Evolutionary conservation across 768 basidiomycete species (phyloP), one percentile per base, ranked within the genome.

Genomic region (Tulasnella sp.): DNA sequence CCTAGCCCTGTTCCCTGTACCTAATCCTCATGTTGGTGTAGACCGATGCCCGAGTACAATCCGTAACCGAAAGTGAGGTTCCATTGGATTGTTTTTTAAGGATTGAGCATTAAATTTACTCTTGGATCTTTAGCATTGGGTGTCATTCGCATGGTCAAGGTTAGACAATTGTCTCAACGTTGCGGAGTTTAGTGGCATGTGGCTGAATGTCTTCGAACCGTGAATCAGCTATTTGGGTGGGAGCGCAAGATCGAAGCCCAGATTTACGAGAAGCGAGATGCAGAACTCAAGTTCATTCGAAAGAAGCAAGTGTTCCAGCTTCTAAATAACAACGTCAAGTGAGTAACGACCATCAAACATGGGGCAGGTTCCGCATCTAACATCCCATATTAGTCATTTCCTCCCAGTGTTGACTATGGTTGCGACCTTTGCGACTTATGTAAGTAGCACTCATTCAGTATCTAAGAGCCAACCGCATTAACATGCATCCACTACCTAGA

Each of bases 401-500:
- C 89, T 93, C 69, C 93, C 93, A 0, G 84, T 93, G 14, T 50
- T 90, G 0, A 91, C 90, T 42, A 94, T 94, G 93, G 83, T 92
- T 60, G 88, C 89, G 20, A 91, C 92, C 1, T 94, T 90, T 82
- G 87, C 88, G 1, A 87, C 90, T 9, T 93, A 91, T 80, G 88
- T 92, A 85, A 78, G 90, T 84, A 8, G 41, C 40, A 1, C 12
- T 44, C 2, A 37, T 37, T 37, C 73, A 24, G 6, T 40, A 64
- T 79, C 2, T 44, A 75, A n/a, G 18, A 16, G 73, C 37, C 24
- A 24, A 14, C 58, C 48, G 37, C 7, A 24, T n/a, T 50, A 64
- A 37, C 22, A 34, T 7, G 46, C 5, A 74, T 44, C 20, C 72
- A n/a, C 20, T n/a, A 42, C 3, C 48, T 75, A 82, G 72, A 88